phyloP scores from a whole-genome alignment of 2,329 filamentous ascomycete genomes.

The Calycina marina region DNA sequence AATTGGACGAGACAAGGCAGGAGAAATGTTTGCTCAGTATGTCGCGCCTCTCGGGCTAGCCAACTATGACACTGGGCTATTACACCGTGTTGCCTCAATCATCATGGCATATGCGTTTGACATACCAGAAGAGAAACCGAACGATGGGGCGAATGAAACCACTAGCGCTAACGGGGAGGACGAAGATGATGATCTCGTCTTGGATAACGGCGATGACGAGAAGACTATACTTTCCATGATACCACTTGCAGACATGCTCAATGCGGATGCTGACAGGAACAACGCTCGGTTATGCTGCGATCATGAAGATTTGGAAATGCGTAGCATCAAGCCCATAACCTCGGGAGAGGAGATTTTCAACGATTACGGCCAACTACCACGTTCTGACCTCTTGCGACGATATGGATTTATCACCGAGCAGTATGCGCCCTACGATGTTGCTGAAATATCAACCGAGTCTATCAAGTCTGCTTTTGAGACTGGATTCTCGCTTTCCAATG shows the following conservation, averaged over 20 bases:
- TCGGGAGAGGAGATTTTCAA: conserved; percentile 51
- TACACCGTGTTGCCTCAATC: conserved; percentile 50
- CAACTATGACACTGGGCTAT: conserved; percentile 28
- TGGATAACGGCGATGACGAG: conserved; percentile 31
- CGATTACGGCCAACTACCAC: conserved; percentile 50
- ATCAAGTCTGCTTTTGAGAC: conserved; percentile 24
- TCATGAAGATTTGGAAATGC: conserved; percentile 40
- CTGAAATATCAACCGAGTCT: conserved; percentile 40
- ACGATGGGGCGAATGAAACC: conserved; percentile 25
- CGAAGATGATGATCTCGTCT: conserved; percentile 31
- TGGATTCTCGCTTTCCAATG: conserved; percentile 3
- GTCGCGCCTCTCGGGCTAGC: conserved; percentile 37
- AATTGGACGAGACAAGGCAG: conserved; percentile 45
- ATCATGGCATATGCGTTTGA: conserved; percentile 67
- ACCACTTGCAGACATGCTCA: conserved; percentile 56
- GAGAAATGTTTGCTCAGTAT: conserved; percentile 38
- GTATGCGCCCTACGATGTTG: conserved; percentile 50
- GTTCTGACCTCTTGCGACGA: conserved; percentile 49
- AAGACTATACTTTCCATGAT: conserved; percentile 46
- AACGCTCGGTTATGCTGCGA: conserved; percentile 34
- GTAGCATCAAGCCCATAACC: conserved; percentile 39
- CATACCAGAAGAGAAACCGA: conserved; percentile 25
- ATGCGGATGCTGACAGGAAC: conserved; percentile 51
- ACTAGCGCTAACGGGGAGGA: conserved; percentile 26
- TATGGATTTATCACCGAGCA: conserved; percentile 55